Evolutionary conservation across 2,329 filamentous ascomycete species (phyloP).

Genomic region (Colletotrichum tabaci): DNA sequence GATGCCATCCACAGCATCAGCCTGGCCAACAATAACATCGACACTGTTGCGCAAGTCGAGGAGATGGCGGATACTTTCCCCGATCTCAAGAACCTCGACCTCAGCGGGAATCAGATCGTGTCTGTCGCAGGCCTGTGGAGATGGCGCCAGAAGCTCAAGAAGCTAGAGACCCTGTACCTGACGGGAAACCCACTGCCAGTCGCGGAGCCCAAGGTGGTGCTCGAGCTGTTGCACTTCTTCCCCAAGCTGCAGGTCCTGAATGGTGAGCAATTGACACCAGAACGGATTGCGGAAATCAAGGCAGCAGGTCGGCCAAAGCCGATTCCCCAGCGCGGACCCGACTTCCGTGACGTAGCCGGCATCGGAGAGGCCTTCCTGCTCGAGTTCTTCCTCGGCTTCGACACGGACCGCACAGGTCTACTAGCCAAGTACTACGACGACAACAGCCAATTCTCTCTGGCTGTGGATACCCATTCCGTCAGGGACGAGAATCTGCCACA

Average conservation of each 20-base stretch:
- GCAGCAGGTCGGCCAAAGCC: constrained; percentile 67
- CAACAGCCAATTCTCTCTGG: constrained; percentile 81
- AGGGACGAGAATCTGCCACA: constrained; percentile 61
- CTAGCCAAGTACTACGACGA: constrained; percentile 81
- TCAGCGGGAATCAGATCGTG: constrained; percentile 86
- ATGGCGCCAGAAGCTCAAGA: constrained; percentile 85
- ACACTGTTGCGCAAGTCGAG: constrained; percentile 80
- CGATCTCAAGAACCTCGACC: constrained; percentile 88
- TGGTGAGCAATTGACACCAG: constrained; percentile 78
- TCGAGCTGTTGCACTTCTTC: constrained; percentile 85
- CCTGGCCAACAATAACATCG: constrained; percentile 84
- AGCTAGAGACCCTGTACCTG: constrained; percentile 86
- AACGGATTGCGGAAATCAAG: constrained; percentile 74
- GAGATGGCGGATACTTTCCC: constrained; percentile 85
- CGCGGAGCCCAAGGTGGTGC: constrained; percentile 71
- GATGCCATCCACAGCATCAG: constrained; percentile 87
- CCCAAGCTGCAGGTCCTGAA: constrained; percentile 86
- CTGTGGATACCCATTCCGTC: constrained; percentile 75
- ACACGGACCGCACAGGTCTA: constrained; percentile 77
- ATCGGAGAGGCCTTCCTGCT: constrained; percentile 84
- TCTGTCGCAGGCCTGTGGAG: constrained; percentile 76
- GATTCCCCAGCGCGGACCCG: constrained; percentile 74
- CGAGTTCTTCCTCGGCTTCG: constrained; percentile 81
- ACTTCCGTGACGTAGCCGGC: constrained; percentile 81
- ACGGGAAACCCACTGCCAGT: constrained; percentile 81